Percentiles rank a stretch among this genome's conserved stretches.
phyloP scores from a whole-genome alignment of 495 filamentous ascomycete species.

The Lineolata rhizophorae region DNA sequence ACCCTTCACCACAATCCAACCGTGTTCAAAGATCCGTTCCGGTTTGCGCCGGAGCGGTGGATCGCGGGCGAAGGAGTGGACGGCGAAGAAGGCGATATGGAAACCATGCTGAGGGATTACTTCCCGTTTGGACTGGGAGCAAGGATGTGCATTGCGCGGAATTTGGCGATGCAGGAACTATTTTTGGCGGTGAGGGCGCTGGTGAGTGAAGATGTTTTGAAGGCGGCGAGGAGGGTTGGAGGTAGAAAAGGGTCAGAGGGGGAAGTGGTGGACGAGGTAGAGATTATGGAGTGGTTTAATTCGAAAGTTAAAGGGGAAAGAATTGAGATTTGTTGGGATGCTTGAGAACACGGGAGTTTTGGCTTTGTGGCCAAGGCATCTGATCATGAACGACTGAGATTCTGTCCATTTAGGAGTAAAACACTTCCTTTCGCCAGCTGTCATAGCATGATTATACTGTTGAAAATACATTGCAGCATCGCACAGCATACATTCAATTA shows the following conservation, averaged over 20 bases:
- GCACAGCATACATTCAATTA: too few relatives aligned
- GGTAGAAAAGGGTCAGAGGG: too few relatives aligned
- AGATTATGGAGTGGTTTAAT: conserved; percentile 31
- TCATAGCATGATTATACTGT: too few relatives aligned
- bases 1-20: conserved; percentile 23
- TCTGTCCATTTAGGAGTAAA: too few relatives aligned
- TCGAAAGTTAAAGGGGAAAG: conserved; percentile 12
- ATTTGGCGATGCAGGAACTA: conserved; percentile 23
- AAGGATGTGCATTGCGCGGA: conserved; percentile 27
- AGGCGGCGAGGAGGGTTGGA: conserved; percentile 18
- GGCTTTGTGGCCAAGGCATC: too few relatives aligned
- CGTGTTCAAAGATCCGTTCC: conserved; percentile 21
- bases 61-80: too few relatives aligned
- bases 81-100: conserved; percentile 15
- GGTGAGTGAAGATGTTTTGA: conserved; percentile 19
- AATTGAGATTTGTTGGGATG: conserved; percentile 8
- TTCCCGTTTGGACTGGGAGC: conserved; percentile 28
- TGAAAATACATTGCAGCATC: too few relatives aligned
- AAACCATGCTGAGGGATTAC: conserved; percentile 20
- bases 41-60: conserved; percentile 32
- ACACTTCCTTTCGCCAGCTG: too few relatives aligned
- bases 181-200: conserved; percentile 18
- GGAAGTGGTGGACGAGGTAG: conserved; percentile 20
- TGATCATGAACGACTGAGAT: too few relatives aligned
- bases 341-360: too few relatives aligned